Conservation (phyloP, 352 stramenopile species). For the Paralagenidium karlingii region DNA sequence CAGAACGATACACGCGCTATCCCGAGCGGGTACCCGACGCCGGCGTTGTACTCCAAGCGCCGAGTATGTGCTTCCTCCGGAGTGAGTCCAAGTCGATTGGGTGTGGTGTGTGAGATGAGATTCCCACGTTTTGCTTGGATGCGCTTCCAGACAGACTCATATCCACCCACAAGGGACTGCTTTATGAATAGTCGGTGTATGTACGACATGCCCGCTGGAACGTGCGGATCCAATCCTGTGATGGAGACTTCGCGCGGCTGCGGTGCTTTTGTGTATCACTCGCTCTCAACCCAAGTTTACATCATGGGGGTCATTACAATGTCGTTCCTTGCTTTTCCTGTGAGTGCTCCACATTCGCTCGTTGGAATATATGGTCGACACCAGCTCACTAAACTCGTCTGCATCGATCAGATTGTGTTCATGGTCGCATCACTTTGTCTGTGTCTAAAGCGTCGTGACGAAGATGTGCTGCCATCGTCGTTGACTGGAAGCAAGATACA, state of each 20-base stretch:
- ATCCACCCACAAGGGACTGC: constrained; percentile 40
- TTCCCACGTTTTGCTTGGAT: constrained; percentile 19
- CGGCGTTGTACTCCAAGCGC: constrained; percentile 11
- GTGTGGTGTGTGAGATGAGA: constrained; percentile 3
- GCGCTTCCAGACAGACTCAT: constrained; percentile 9
- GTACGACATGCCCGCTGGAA: constrained; percentile 52
- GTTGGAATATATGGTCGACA: background rate
- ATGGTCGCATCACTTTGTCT: constrained; percentile 37
- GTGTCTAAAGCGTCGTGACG: constrained; percentile 56
- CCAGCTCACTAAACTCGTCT: background rate
- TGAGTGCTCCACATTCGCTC: constrained; percentile 7
- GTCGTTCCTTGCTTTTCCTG: constrained; percentile 28
- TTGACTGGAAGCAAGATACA: constrained; percentile 34
- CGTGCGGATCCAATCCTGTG: constrained; percentile 41
- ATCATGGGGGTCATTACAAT: constrained; percentile 25
- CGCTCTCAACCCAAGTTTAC: constrained; percentile 25
- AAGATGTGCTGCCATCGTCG: constrained; percentile 60
- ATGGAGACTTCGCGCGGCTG: constrained; percentile 32
- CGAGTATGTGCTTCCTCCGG: constrained; percentile 6
- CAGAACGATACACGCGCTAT: constrained; percentile 29
- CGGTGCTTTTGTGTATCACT: constrained; percentile 24
- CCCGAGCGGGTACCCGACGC: constrained; percentile 22
- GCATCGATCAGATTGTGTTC: constrained; percentile 21
- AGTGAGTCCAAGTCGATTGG: too few relatives aligned
- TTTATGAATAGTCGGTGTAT: constrained; percentile 17